A percentile compares a stretch with the other conserved stretches of the same genome.
phyloP scores from a whole-genome alignment of 2,329 filamentous ascomycete species.

The Venturia asperata region DNA sequence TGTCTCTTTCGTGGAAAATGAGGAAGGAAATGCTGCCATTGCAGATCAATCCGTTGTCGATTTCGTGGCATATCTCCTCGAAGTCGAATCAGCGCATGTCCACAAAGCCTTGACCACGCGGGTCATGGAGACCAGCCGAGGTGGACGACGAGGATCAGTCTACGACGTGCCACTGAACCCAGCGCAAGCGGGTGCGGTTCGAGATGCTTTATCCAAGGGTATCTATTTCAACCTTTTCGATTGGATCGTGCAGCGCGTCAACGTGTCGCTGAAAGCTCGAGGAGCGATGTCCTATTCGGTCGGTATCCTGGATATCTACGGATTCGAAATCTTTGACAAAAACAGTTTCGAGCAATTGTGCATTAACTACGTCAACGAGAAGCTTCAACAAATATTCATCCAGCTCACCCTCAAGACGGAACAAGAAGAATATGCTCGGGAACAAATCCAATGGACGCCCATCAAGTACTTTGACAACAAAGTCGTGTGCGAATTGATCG shows the following conservation, averaged over 20 bases:
- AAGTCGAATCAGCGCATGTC: constrained; percentile 73
- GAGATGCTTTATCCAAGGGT: constrained; percentile 88
- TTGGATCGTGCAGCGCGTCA: constrained; percentile 93
- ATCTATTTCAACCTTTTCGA: constrained; percentile 98
- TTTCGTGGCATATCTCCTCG: constrained; percentile 87
- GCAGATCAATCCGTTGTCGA: constrained; percentile 86
- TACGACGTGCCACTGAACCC: constrained; percentile 77
- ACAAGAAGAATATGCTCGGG: constrained; percentile 91
- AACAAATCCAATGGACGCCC: constrained; percentile 97
- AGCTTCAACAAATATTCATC: constrained; percentile 98
- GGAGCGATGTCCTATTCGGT: constrained; percentile 75
- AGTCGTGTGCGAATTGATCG: constrained; percentile 94
- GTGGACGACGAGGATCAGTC: constrained; percentile 58
- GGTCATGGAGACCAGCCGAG: constrained; percentile 66
- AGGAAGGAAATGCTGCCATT: constrained; percentile 80
- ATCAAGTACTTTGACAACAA: constrained; percentile 99
- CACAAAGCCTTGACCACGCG: constrained; percentile 84
- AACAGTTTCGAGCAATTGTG: constrained; percentile 99
- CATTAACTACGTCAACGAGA: constrained; percentile 99
- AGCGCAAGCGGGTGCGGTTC: constrained; percentile 75
- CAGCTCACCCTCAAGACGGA: constrained; percentile 94
- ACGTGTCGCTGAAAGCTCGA: constrained; percentile 74
- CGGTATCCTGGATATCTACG: constrained; percentile 97
- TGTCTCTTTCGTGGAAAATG: constrained; percentile 81
- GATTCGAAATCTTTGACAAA: constrained; percentile 96